Evolutionary conservation across 164 flowering plant species (phyloP), one percentile per base, ranked within the genome.

Genomic region (Sedum album): DNA sequence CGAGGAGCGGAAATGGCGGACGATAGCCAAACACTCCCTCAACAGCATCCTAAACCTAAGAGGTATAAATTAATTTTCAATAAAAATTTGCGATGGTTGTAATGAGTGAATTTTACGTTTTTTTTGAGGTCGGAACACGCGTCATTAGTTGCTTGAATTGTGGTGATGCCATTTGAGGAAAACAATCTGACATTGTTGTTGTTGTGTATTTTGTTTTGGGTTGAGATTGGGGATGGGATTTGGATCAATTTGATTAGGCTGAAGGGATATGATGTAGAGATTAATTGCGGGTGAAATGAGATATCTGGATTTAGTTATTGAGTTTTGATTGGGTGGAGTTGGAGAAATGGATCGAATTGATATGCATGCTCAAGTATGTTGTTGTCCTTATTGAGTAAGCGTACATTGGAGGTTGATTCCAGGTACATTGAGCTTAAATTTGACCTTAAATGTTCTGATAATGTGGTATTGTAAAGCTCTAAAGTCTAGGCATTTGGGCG

Each of bases 391-490:
- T 69, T 81, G 73, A 78, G 78, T 69, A 75, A 65, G 74, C 82
- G 81, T 51, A 68, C 76, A 15, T 79, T 81, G 79, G 83, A 82
- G 75, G 80, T 71, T 66, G 84, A 80, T 75, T 81, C 82, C 73
- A 79, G 82, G 84, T 79, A 60, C 64, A 57, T 28, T 28, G 31
- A 26, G 61, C 60, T n/a, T 6, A 18, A 17, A 48, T 21, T 25
- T 8, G 10, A 23, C 28, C 25, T 21, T n/a, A 20, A 51, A 3
- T 35, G 38, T 35, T 35, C 7, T 35, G 38, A 3, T 4, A 41
- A 2, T 41, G 0, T 41, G 46, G 11, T 41, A 11, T 26, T 26
- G 9, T 57, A 57, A 28, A 10, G 20, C 33, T 14, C 62, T 57
- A 28, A 57, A 57, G 28, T 6, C 33, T 57, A 28, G 33, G 35